phyloP scores from a whole-genome alignment of 192 early-diverging fungal species.

The Oehlia diaphana region DNA sequence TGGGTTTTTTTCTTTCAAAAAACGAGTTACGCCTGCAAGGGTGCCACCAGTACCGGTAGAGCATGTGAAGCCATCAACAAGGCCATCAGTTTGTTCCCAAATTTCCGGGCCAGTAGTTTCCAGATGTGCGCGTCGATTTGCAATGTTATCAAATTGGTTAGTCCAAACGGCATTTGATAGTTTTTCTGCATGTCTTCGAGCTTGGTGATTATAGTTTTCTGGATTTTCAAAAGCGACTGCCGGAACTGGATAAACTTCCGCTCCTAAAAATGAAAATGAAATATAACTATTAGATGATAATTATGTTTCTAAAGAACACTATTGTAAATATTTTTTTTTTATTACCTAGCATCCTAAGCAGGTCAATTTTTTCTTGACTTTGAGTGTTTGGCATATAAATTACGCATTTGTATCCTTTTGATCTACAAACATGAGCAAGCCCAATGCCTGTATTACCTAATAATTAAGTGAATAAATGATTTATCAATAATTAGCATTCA shows the following conservation, averaged over 20 bases:
- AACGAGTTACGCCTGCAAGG: constrained; percentile 80
- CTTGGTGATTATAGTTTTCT: constrained; percentile 94
- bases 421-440: constrained; percentile 88
- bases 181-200: constrained; percentile 74
- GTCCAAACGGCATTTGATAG: constrained; percentile 91
- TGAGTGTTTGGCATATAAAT: constrained; percentile 99
- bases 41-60: constrained; percentile 93
- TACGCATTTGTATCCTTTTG: constrained; percentile 93
- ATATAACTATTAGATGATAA: neutral
- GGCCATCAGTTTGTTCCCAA: constrained; percentile 78
- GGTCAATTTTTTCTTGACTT: constrained; percentile 92
- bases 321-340: neutral
- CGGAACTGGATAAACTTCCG: constrained; percentile 91
- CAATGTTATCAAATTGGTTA: constrained; percentile 94
- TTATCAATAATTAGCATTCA: neutral
- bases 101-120: constrained; percentile 98
- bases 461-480: constrained; percentile 31
- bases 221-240: constrained; percentile 91
- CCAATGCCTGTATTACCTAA: constrained; percentile 91
- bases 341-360: constrained; percentile 81
- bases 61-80: constrained; percentile 88
- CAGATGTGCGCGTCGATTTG: constrained; percentile 89
- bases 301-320: neutral
- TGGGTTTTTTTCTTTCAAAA: constrained; percentile 75
- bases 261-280: constrained; percentile 44